A percentile compares a stretch with the other conserved stretches of the same genome.
Conservation (phyloP, 495 filamentous ascomycete species). For the Delitschia confertaspora region DNA sequence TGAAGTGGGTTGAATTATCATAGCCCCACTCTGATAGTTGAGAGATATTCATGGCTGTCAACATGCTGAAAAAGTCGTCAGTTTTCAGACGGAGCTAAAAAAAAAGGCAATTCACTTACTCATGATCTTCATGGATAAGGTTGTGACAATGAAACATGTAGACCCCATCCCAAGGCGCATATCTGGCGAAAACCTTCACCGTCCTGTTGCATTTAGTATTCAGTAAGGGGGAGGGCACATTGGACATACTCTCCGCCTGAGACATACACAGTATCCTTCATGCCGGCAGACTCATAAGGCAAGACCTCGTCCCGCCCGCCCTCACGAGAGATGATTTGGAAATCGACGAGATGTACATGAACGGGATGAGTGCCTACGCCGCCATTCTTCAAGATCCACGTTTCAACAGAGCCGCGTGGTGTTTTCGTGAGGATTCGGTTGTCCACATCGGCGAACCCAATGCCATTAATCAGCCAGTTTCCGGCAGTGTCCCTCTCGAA, state of each 20-base stretch:
- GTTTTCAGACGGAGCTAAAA: not conserved
- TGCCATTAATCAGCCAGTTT: constrained; percentile 45
- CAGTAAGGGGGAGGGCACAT: not conserved
- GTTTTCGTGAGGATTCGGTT: constrained; percentile 44
- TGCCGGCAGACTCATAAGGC: constrained; percentile 42
- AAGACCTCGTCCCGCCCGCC: constrained; percentile 35
- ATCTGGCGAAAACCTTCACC: constrained; percentile 42
- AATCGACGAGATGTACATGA: constrained; percentile 53
- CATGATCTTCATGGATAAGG: constrained; percentile 51
- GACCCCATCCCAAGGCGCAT: constrained; percentile 45
- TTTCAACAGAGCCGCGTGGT: constrained; percentile 40
- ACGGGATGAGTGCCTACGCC: constrained; percentile 28
- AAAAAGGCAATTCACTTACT: constrained; percentile 19
- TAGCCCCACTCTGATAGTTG: constrained; percentile 41
- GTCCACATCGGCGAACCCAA: constrained; percentile 40
- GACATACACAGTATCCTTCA: constrained; percentile 48
- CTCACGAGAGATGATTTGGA: constrained; percentile 41
- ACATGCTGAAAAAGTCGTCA: constrained; percentile 37
- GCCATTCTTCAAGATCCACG: constrained; percentile 40
- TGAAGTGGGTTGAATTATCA: constrained; percentile 37
- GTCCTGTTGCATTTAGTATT: constrained; percentile 32
- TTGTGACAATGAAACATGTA: constrained; percentile 42
- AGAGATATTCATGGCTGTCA: constrained; percentile 52
- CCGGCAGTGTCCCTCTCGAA: constrained; percentile 40
- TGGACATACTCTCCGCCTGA: constrained; percentile 42